Base-by-base conservation (phyloP, 139 green algal genomes). In the Coccomyxa sp. region DNA sequence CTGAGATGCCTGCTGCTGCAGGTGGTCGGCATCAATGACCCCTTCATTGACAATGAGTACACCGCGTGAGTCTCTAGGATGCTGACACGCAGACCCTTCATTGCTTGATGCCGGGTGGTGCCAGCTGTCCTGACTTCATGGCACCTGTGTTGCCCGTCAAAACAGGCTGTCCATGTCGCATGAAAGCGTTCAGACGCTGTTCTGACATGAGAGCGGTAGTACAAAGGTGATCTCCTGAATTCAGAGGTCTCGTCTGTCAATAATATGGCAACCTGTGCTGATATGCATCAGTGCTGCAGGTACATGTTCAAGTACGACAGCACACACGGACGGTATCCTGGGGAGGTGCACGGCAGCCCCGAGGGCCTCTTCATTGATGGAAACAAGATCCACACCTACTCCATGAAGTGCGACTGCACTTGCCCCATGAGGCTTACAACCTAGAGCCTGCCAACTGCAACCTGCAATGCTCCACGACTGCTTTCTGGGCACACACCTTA, bases 11-110 rank as follows among this genome's bases (percentile, higher is more conserved):
- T 74, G 35, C 39, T 34, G 35, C 8, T 75, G n/a, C 36, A 41
- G 72, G 64, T 85, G 44, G 88, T 94, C 29, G 92, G 91, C 6
- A 87, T 97, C 78, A 98, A 98, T 77, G 93, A 97, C 77, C 93
- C 93, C 37, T 97, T 97, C 84, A 92, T 97, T 69, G 86, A 93
- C 40, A 78, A 54, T 0, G 73, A 83, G 36, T 90, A 88, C 72
- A 89, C 87, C 79, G 76, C 79, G 22, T 85, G 79, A 55, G 55
- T 82, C 41, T 50, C 37, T 36, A 54, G 31, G 34, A 14, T 69
- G 58, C n/a, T n/a, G n/a, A n/a, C n/a, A n/a, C n/a, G n/a, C n/a
- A n/a, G n/a, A n/a, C n/a, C n/a, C n/a, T n/a, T n/a, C n/a, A n/a
- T n/a, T n/a, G n/a, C n/a, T n/a, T n/a, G n/a, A n/a, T n/a, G n/a